phyloP scores from a whole-genome alignment of 257 asterid genomes.

The Solanum neorickii region DNA sequence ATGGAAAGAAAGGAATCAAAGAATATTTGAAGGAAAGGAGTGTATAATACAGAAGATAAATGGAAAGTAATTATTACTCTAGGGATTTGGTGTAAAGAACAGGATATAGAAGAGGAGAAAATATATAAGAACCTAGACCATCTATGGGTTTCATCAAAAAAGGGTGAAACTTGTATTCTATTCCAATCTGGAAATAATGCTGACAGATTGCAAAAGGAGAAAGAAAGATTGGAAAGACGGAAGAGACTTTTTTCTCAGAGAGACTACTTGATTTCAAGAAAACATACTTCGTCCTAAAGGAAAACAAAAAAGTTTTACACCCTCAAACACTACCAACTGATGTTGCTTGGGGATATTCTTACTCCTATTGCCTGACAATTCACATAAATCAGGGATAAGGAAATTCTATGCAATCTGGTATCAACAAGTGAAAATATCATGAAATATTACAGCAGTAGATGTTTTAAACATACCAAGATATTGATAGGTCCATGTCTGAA shows the following conservation, averaged over 20 bases:
- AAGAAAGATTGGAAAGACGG: not conserved
- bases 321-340: not conserved
- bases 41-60: not conserved
- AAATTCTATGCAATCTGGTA: not conserved
- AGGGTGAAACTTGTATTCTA: not conserved
- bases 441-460: not conserved
- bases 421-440: not conserved
- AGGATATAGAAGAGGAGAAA: not conserved
- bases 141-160: not conserved
- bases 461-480: slow-evolving; percentile 41
- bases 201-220: not conserved
- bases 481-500: slow-evolving; percentile 67
- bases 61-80: not conserved
- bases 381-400: not conserved
- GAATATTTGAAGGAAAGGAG: not conserved
- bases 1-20: not conserved
- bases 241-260: not conserved
- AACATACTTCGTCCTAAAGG: not conserved
- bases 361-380: not conserved
- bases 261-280: not conserved
- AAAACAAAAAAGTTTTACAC: not conserved
- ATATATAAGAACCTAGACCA: not conserved
- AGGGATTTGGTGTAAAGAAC: not conserved
- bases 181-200: not conserved
- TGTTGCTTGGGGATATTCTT: not conserved